phyloP scores from a whole-genome alignment of 768 basidiomycete species.

The Candolleomyces eurysporus region DNA sequence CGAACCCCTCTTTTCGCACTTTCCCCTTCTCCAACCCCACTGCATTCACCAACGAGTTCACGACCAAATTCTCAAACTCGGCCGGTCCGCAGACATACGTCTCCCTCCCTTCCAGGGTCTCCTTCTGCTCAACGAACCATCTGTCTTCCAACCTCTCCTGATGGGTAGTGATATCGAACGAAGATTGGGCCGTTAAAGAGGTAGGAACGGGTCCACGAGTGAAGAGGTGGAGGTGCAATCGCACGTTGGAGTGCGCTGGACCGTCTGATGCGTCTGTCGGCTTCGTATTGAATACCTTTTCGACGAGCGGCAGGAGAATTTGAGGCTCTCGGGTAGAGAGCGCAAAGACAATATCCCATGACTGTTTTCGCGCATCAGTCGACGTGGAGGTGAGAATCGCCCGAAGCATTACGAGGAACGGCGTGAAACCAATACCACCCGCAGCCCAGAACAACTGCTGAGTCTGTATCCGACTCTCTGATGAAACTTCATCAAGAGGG shows the following conservation, averaged over 20 bases:
- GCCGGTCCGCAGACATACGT: conserved; percentile 52
- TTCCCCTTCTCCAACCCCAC: conserved; percentile 31
- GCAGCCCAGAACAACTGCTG: conserved; percentile 52
- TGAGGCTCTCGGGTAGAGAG: conserved; percentile 55
- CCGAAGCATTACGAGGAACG: conserved; percentile 55
- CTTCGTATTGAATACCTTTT: conserved; percentile 18
- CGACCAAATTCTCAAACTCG: conserved; percentile 39
- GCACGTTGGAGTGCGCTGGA: conserved; percentile 11
- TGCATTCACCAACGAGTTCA: conserved; percentile 28
- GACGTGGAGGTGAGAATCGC: conserved; percentile 13
- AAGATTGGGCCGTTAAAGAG: not conserved
- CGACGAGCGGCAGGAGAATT: conserved; percentile 44
- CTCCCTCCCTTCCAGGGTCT: conserved; percentile 21
- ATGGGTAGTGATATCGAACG: conserved; percentile 11
- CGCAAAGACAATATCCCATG: conserved; percentile 43
- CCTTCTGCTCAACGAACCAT: conserved; percentile 14
- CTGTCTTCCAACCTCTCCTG: conserved; percentile 20
- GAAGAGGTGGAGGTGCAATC: conserved; percentile 42
- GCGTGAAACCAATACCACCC: conserved; percentile 65
- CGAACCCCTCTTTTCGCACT: conserved; percentile 42
- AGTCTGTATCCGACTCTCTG: not conserved
- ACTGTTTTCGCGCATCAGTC: not conserved
- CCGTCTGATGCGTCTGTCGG: not conserved
- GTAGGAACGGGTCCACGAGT: conserved; percentile 15
- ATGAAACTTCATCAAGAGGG: not conserved